Percentiles rank a stretch among this genome's conserved stretches.
phyloP scores from a whole-genome alignment of 2,329 filamentous ascomycete species.

The Neonectria ditissima region DNA sequence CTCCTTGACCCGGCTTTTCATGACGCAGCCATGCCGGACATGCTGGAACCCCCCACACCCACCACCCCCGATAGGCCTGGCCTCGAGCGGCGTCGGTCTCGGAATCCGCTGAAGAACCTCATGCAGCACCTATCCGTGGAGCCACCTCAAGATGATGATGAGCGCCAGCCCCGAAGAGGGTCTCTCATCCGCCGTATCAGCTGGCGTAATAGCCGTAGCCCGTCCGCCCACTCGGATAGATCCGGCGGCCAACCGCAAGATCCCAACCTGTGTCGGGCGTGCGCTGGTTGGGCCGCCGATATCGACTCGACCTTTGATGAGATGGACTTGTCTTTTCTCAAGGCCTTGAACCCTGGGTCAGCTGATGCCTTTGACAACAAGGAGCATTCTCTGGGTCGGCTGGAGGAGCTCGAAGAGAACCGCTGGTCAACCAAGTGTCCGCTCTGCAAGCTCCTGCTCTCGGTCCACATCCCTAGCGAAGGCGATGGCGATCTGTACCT shows the following conservation, averaged over 20 bases:
- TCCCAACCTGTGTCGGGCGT: conserved; percentile 47
- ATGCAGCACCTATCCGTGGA: conserved; percentile 54
- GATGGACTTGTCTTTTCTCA: conserved; percentile 47
- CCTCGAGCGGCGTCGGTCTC: conserved; percentile 49
- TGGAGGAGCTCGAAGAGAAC: conserved; percentile 48
- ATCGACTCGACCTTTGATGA: conserved; percentile 50
- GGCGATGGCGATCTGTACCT: conserved; percentile 48
- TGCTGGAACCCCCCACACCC: conserved; percentile 42
- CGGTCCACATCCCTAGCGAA: conserved; percentile 48
- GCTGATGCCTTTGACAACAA: conserved; percentile 49
- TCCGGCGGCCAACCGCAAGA: conserved; percentile 45
- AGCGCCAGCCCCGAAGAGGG: conserved; percentile 43
- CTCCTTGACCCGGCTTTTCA: neutral
- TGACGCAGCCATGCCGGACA: conserved; percentile 46
- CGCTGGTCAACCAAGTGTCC: conserved; percentile 50
- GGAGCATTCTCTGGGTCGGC: conserved; percentile 45
- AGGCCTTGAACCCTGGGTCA: conserved; percentile 44
- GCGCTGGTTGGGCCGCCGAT: conserved; percentile 49
- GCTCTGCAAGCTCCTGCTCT: conserved; percentile 51
- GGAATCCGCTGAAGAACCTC: conserved; percentile 52
- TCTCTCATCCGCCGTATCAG: conserved; percentile 53
- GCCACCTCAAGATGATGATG: conserved; percentile 44
- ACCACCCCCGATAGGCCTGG: conserved; percentile 39
- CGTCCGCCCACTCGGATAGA: conserved; percentile 50
- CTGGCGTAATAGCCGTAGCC: conserved; percentile 52